Evolutionary conservation across 2,329 filamentous ascomycete genomes (phyloP).

Genomic region (Clarireedia sp.): DNA sequence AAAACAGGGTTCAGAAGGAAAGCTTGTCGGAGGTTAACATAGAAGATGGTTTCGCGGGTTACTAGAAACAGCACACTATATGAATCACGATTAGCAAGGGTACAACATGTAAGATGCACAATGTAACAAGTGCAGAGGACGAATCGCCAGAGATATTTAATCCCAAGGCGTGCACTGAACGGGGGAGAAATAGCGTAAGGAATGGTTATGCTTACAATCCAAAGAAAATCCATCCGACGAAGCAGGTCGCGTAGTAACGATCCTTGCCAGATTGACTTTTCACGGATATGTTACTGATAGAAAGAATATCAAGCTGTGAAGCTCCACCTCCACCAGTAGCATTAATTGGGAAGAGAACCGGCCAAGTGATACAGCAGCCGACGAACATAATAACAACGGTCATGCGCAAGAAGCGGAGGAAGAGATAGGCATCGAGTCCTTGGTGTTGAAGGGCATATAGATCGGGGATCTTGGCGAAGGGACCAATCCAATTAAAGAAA

Average conservation of each 20-base stretch:
- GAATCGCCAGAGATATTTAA: too few relatives aligned
- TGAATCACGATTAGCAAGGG: background rate
- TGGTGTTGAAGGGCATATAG: conserved; percentile 81
- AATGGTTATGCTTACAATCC: conserved; percentile 43
- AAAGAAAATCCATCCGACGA: conserved; percentile 70
- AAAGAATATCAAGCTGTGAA: conserved; percentile 65
- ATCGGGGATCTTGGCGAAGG: conserved; percentile 63
- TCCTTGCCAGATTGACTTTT: conserved; percentile 44
- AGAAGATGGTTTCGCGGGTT: conserved; percentile 81
- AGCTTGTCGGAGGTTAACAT: conserved; percentile 86
- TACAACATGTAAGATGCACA: background rate
- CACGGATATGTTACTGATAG: conserved; percentile 66
- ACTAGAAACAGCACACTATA: conserved; percentile 70
- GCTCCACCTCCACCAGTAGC: conserved; percentile 64
- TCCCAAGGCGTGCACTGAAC: too few relatives aligned
- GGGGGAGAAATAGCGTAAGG: background rate
- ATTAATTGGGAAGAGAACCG: conserved; percentile 78
- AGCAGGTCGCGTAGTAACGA: conserved; percentile 70
- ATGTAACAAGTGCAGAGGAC: too few relatives aligned
- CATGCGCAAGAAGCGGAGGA: conserved; percentile 80
- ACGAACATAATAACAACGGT: conserved; percentile 71
- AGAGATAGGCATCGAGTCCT: conserved; percentile 85
- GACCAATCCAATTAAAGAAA: conserved; percentile 57
- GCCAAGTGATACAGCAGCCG: conserved; percentile 78
- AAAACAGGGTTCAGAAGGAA: conserved; percentile 83